phyloP scores from a whole-genome alignment of 495 filamentous ascomycete genomes.

The Sordaria brevicollis region DNA sequence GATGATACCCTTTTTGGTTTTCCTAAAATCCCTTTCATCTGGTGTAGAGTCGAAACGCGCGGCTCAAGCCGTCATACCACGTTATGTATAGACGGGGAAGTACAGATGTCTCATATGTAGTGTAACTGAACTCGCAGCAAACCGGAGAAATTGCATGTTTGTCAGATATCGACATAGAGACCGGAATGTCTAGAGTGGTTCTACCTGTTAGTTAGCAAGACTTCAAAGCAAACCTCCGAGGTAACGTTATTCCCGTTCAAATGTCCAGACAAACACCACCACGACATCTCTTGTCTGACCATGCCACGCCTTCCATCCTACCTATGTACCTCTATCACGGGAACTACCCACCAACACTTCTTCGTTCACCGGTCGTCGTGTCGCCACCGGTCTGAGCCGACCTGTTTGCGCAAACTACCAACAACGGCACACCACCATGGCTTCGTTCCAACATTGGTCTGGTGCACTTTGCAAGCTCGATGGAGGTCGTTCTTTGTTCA shows the following conservation, averaged over 20 bases:
- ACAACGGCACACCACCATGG: not conserved
- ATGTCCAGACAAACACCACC: not conserved
- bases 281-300: not conserved
- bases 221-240: not conserved
- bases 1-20: not conserved
- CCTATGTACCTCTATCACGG: too few relatives aligned
- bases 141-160: not conserved
- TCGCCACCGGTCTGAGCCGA: not conserved
- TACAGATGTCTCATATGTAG: not conserved
- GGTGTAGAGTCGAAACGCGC: not conserved
- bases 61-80: not conserved
- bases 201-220: not conserved
- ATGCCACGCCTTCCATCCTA: not conserved
- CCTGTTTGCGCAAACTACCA: not conserved
- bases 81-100: not conserved
- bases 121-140: not conserved
- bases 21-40: not conserved
- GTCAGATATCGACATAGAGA: not conserved
- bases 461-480: not conserved
- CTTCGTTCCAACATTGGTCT: not conserved
- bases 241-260: too few relatives aligned
- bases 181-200: too few relatives aligned
- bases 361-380: too few relatives aligned
- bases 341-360: too few relatives aligned
- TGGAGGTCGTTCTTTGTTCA: too few relatives aligned